Evolutionary conservation across 2,329 filamentous ascomycete genomes (phyloP).

Genomic region (Fusarium liriodendri): DNA sequence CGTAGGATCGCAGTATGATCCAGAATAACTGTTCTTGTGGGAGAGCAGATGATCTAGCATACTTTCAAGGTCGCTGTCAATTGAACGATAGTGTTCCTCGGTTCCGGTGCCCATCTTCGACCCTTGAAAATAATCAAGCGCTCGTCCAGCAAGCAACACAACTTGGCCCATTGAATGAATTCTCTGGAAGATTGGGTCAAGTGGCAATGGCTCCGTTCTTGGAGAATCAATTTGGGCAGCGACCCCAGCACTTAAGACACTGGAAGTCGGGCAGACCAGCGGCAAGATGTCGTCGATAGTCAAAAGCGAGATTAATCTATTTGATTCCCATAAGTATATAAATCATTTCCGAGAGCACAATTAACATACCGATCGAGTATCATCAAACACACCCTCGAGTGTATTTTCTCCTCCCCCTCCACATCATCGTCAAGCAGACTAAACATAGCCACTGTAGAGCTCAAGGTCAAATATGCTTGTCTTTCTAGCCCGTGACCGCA

Average conservation of each 20-base stretch:
- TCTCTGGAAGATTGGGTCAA: not conserved
- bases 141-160: not conserved
- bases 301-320: not conserved
- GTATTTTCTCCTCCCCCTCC: not conserved
- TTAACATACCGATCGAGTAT: not conserved
- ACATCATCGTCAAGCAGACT: not conserved
- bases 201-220: not conserved
- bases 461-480: not conserved
- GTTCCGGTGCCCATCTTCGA: not conserved
- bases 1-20: not conserved
- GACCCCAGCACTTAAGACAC: not conserved
- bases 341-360: too few relatives aligned
- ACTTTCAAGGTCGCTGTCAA: not conserved
- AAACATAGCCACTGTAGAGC: not conserved
- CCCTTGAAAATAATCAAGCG: not conserved
- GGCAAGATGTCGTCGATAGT: not conserved
- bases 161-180: not conserved
- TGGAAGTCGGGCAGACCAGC: not conserved
- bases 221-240: too few relatives aligned
- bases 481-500: not conserved
- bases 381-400: constrained; percentile 1
- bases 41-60: not conserved
- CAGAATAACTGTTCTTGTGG: not conserved
- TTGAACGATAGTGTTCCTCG: not conserved
- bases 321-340: not conserved